Evolutionary conservation across 495 filamentous ascomycete genomes (phyloP), one percentile per base, ranked within the genome.

Genomic region (Annulohypoxylon maeteangense): DNA sequence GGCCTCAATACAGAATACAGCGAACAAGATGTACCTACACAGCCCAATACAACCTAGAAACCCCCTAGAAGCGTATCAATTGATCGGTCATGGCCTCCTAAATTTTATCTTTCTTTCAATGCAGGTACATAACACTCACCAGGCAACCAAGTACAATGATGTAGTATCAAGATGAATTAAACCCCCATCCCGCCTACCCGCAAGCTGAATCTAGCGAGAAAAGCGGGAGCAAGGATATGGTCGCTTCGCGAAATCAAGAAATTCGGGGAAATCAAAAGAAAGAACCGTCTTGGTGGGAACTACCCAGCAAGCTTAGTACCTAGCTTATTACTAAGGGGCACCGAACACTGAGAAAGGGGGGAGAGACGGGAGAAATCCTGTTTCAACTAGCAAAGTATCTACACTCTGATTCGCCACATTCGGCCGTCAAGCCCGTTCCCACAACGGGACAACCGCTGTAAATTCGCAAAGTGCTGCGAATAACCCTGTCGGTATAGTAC

Each of bases 191-290:
- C 40, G 16, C 40, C 40, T 67, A 58, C 55, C 29, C 59, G 7
- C 47, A 51, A 56, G 54, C 47, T 67, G 18, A 61, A 65, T 61
- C 34, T 31, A 65, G 65, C 14, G 54, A 57, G 40, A 32, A 23
- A 7, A 2, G 62, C 63, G 57, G 62, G 7, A 36, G 57, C 58
- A 47, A 47, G 57, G 50, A 48, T 67, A 67, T 7, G 59, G 58
- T 53, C 58, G 58, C 29, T 48, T 58, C 14, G 20, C 16, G 34
- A 72, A 57, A 60, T 55, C 54, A 68, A 42, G 60, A 58, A 65
- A 61, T 65, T 68, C 47, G 53, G 55, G 60, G 50, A 58, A 45
- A 62, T 7, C 55, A 36, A 70, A 55, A 25, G 38, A 31, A 32
- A 31, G 40, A 50, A 20, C 64, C 64, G 59, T 29, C 47, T 23